A percentile compares a stretch with the other conserved stretches of the same genome.
phyloP scores from a whole-genome alignment of 2,329 filamentous ascomycete genomes.

The Aschersonia sp. region DNA sequence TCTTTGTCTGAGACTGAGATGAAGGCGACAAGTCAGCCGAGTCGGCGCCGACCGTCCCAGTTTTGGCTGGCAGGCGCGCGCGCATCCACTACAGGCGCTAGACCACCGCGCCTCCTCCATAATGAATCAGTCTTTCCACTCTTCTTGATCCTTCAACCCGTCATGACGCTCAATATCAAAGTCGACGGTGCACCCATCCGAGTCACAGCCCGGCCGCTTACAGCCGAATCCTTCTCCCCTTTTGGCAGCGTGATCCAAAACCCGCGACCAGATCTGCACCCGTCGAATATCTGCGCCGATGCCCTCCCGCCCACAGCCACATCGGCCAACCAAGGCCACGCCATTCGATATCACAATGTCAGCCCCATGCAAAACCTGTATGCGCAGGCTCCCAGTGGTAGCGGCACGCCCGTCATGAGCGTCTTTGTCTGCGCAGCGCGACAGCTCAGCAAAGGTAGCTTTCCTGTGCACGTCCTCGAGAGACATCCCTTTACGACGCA shows the following conservation, averaged over 20 bases:
- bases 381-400: slow-evolving; percentile 16
- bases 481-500: slow-evolving; percentile 90
- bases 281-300: slow-evolving; percentile 22
- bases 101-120: not conserved
- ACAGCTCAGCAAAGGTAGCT: slow-evolving; percentile 18
- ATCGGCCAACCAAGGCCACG: slow-evolving; percentile 71
- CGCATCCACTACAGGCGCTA: not conserved
- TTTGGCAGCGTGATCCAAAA: slow-evolving; percentile 80
- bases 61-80: no score
- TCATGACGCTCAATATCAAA: slow-evolving; percentile 13
- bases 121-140: no score
- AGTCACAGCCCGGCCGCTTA: slow-evolving; percentile 52
- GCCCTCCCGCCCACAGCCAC: slow-evolving; percentile 32
- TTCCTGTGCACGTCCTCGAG: slow-evolving; percentile 62
- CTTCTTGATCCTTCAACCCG: not conserved
- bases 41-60: not conserved
- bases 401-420: slow-evolving; percentile 53
- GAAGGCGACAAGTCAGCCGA: not conserved
- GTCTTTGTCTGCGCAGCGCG: slow-evolving; percentile 65
- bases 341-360: slow-evolving; percentile 73
- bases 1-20: no score
- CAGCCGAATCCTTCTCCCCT: slow-evolving; percentile 50
- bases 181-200: slow-evolving; percentile 10
- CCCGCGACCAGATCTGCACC: slow-evolving; percentile 43
- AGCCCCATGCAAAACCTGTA: slow-evolving; percentile 64